A percentile compares a stretch with the other conserved stretches of the same genome.
phyloP scores from a whole-genome alignment of 1,139 yeast species.

The Kodamaea sp. region DNA sequence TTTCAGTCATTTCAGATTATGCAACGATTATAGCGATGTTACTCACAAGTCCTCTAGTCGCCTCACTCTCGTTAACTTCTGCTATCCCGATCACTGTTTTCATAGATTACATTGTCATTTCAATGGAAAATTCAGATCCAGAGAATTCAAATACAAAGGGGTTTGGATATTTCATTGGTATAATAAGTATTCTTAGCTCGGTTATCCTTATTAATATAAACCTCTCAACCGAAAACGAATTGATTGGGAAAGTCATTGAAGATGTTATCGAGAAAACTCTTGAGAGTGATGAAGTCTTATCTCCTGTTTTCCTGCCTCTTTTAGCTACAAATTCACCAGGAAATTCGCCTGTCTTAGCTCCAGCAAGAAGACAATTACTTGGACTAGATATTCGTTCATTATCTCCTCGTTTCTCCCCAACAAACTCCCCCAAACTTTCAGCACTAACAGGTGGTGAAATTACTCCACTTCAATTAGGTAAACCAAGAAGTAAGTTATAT shows the following conservation, averaged over 20 bases:
- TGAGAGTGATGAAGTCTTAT: slow-evolving; percentile 39
- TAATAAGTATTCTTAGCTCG: slow-evolving; percentile 43
- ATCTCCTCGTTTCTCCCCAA: slow-evolving; percentile 11
- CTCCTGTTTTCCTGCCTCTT: slow-evolving; percentile 48
- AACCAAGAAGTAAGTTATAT: slow-evolving; percentile 8
- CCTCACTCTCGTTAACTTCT: slow-evolving; percentile 49
- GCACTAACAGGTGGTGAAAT: slow-evolving; percentile 3
- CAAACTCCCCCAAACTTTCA: slow-evolving; percentile 4
- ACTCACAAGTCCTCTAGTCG: slow-evolving; percentile 52
- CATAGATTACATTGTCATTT: slow-evolving; percentile 37
- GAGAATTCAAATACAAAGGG: slow-evolving; percentile 23
- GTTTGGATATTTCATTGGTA: slow-evolving; percentile 41
- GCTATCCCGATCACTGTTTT: slow-evolving; percentile 53
- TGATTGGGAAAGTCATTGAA: slow-evolving; percentile 47
- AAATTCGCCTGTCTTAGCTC: slow-evolving; percentile 12
- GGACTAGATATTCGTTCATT: slow-evolving; percentile 5
- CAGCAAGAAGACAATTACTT: slow-evolving; percentile 3
- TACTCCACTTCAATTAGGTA: slow-evolving; percentile 7
- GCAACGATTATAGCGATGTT: slow-evolving; percentile 48
- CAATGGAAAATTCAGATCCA: slow-evolving; percentile 18
- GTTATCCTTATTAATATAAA: slow-evolving; percentile 46
- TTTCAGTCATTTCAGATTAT: slow-evolving; percentile 49
- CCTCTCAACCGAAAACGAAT: slow-evolving; percentile 41
- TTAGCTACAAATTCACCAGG: slow-evolving; percentile 9
- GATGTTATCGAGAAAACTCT: slow-evolving; percentile 49